Percentiles rank a stretch among this genome's conserved stretches.
Conservation (phyloP, 148 eudicot species). For the Rhododendron griersonianum region DNA sequence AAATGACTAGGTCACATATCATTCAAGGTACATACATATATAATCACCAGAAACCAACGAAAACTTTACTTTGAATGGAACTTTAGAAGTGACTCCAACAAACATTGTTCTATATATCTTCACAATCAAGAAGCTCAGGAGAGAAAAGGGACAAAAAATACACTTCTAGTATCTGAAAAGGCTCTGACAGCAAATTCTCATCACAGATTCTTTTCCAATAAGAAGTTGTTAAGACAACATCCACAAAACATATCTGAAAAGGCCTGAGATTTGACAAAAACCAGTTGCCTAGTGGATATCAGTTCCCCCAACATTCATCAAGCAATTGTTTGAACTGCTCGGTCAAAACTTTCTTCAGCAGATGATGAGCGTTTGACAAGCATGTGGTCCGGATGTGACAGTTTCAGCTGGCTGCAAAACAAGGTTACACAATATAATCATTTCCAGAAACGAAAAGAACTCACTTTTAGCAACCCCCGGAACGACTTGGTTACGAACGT, state of each 20-base stretch:
- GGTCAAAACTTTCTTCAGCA: slow-evolving; percentile 74
- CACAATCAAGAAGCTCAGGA: background rate
- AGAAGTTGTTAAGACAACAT: background rate
- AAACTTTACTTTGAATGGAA: background rate
- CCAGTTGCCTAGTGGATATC: background rate
- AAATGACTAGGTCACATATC: background rate
- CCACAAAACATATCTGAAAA: background rate
- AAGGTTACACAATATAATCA: background rate
- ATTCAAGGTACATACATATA: background rate
- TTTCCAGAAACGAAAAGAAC: background rate
- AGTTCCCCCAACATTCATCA: slow-evolving; percentile 17
- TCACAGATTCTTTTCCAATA: background rate
- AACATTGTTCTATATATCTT: background rate
- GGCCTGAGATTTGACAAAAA: background rate
- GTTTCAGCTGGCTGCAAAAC: slow-evolving; percentile 70
- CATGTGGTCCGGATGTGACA: slow-evolving; percentile 69
- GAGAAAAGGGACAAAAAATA: background rate
- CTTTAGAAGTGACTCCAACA: background rate
- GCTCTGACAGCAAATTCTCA: background rate
- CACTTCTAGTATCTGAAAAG: background rate
- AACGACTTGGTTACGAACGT: background rate
- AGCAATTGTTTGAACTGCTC: slow-evolving; percentile 66
- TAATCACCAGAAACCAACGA: background rate
- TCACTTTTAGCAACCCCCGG: background rate
- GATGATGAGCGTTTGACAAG: slow-evolving; percentile 56